Evolutionary conservation across 1,284 basidiomycete species (phyloP).

Genomic region (Trametes versicolor): DNA sequence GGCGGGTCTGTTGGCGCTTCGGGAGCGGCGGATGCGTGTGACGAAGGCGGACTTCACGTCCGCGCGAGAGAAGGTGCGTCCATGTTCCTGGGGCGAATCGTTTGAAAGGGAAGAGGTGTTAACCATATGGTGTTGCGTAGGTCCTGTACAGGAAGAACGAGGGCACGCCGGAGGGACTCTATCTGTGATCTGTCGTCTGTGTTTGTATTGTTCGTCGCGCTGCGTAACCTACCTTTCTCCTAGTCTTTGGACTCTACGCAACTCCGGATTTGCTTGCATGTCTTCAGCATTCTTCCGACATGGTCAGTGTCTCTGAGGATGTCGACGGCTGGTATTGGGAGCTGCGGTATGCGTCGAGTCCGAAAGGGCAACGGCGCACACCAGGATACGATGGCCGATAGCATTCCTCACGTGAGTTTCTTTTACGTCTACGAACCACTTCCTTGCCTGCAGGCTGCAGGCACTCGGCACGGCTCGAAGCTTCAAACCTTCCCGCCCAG

Average conservation of each 20-base stretch:
- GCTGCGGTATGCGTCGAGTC: neutral
- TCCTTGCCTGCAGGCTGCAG: neutral
- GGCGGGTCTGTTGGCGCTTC: conserved; percentile 92
- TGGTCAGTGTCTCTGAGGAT: neutral
- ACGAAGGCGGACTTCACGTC: conserved; percentile 91
- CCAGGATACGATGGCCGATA: conserved; percentile 14
- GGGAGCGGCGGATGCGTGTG: conserved; percentile 97
- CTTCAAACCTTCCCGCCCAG: too few species aligned
- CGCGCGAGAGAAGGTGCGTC: conserved; percentile 86
- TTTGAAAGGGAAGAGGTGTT: conserved; percentile 17
- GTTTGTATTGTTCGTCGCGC: conserved; percentile 23
- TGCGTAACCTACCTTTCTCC: conserved; percentile 28
- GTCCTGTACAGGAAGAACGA: conserved; percentile 94
- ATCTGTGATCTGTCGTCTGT: conserved; percentile 59
- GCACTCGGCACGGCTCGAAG: neutral
- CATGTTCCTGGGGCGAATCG: conserved; percentile 6
- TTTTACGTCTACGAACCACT: conserved; percentile 1
- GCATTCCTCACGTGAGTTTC: conserved; percentile 8
- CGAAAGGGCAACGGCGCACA: neutral
- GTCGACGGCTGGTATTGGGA: neutral
- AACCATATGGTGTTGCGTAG: conserved; percentile 48
- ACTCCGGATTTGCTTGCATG: neutral
- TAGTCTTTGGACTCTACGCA: conserved; percentile 12
- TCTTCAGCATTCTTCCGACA: neutral
- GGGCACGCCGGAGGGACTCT: conserved; percentile 88